phyloP scores from a whole-genome alignment of 164 flowering plant species.

The Chloranthus sessilifolius region DNA sequence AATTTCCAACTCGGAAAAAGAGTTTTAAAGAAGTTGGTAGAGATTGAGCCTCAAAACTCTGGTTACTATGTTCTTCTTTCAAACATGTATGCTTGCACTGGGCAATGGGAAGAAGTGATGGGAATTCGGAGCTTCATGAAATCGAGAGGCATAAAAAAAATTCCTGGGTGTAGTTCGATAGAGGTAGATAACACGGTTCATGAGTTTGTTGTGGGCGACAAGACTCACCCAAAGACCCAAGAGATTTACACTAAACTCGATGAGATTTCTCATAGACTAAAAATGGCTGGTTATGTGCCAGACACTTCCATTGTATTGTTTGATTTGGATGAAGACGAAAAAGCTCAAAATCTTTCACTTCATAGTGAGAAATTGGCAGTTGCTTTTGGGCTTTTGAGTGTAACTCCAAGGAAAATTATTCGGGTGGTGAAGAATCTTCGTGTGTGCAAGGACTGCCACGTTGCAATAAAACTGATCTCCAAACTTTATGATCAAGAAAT shows the following conservation, averaged over 20 bases:
- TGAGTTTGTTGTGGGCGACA: conserved; percentile 22
- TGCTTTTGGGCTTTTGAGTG: conserved; percentile 22
- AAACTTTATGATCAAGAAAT: conserved; percentile 15
- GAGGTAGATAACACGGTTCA: conserved; percentile 21
- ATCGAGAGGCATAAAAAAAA: conserved; percentile 18
- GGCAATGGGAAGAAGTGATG: conserved; percentile 21
- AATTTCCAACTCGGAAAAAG: conserved; percentile 20
- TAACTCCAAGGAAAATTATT: conserved; percentile 7
- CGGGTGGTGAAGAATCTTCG: conserved; percentile 26
- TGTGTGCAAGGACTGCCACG: conserved; percentile 20
- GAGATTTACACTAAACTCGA: conserved; percentile 18
- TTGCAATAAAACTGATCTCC: conserved; percentile 21
- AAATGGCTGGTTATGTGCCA: conserved; percentile 19
- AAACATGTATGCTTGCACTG: conserved; percentile 23
- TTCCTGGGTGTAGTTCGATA: conserved; percentile 22
- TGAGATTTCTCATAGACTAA: conserved; percentile 18
- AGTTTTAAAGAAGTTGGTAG: conserved; percentile 19
- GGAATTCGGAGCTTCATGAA: conserved; percentile 22
- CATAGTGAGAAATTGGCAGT: conserved; percentile 25
- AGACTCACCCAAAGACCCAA: conserved; percentile 17
- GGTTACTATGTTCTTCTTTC: conserved; percentile 28
- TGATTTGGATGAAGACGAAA: conserved; percentile 26
- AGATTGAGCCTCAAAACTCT: conserved; percentile 19
- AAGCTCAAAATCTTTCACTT: conserved; percentile 21
- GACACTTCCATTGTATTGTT: conserved; percentile 24